Base-by-base conservation (phyloP, 106 monocot genomes). In the Triglochin maritima region DNA sequence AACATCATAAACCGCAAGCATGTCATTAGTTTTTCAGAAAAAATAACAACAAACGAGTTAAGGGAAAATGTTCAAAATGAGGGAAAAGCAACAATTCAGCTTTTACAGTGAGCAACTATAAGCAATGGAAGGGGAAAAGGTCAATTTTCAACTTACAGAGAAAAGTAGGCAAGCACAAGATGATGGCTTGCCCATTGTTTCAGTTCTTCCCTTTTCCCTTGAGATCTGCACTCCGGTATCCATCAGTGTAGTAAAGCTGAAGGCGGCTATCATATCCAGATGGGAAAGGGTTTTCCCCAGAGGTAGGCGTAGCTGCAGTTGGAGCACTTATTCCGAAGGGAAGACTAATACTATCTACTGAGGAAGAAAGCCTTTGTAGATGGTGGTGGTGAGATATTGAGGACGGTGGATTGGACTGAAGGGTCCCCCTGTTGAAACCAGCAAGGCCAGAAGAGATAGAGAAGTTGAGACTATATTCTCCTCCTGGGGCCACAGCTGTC, bases 361-460 rank as follows among this genome's bases (percentile, higher is more conserved):
- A 67, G 59, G 81, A 67, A 69, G 90, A 71, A 9, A 87, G 68
- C 74, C 82, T 84, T 76, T 80, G 86, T 17, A 77, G 69, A 65
- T 79, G 77, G 60, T 96, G 84, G 59, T 84, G 79, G 62, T 79
- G 79, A 60, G 75, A 63, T 69, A 78, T 52, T 52, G 81, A 80
- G 60, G 83, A 51, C 68, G 81, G 62, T 58, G 88, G 85, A 92
- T 99, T 99, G 98, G 98, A 99, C 98, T 99, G 98, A 99, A 99
- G 98, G 98, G 98, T 89, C 92, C 98, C 98, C 98, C 98, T 85
- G 65, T 80, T 80, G 76, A 86, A 81, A 78, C 96, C 91, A 56
- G 87, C 75, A 75, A 88, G 57, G 57, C 81, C 81, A 46, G 96
- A 79, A 47, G 95, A 88, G 59, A 88, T 92, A 13, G 91, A 84